Evolutionary conservation across 202 grass and related monocot genomes (phyloP).

Genomic region (Saccharum hybrid): DNA sequence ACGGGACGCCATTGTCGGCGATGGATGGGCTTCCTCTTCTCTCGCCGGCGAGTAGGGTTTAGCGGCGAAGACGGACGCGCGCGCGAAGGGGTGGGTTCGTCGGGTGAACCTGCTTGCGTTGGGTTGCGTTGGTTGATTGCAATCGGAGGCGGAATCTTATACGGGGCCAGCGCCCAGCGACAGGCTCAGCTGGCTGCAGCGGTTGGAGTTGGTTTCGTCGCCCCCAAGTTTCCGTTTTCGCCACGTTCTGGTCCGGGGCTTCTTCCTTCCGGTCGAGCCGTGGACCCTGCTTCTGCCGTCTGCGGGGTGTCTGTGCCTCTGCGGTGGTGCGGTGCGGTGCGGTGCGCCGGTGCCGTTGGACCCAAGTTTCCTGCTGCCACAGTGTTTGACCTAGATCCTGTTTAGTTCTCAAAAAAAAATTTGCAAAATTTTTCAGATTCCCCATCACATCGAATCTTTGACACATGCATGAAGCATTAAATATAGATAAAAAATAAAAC

Average conservation of each 20-base stretch:
- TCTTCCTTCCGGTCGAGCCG: too few relatives aligned
- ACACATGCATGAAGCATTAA: too few relatives aligned
- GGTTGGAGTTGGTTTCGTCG: conserved; percentile 15
- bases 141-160: conserved; percentile 25
- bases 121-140: not conserved
- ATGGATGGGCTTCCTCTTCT: not conserved
- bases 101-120: not conserved
- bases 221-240: conserved; percentile 22
- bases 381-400: too few relatives aligned
- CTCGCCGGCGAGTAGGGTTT: conserved; percentile 22
- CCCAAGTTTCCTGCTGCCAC: conserved; percentile 33
- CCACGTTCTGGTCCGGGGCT: not conserved
- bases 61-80: not conserved
- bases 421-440: too few relatives aligned
- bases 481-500: too few relatives aligned
- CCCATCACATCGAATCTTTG: too few relatives aligned
- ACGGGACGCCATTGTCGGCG: conserved; percentile 50
- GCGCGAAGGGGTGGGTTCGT: not conserved
- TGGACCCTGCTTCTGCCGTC: not conserved
- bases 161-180: not conserved
- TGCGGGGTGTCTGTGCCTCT: not conserved
- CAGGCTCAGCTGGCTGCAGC: not conserved
- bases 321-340: too few relatives aligned
- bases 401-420: too few relatives aligned
- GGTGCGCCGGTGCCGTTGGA: conserved; percentile 22